These are phyloP conservation scores for Auriculariales sp. DNA, from an alignment of 768 basidiomycete species.

Conservation along the genomic window DNA sequence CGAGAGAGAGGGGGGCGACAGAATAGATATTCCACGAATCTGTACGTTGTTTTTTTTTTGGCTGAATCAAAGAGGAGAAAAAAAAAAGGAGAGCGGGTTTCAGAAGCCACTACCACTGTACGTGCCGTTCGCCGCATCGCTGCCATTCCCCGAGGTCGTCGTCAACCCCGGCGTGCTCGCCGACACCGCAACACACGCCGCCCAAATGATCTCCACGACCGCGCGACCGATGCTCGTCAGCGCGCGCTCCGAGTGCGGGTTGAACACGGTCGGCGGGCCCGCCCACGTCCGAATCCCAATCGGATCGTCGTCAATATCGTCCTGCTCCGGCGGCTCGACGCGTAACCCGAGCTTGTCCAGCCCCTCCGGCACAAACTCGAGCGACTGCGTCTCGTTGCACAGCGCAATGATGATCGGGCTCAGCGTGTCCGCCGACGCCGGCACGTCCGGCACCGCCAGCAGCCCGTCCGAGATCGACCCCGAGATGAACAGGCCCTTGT, in stretches of 20 bases:
- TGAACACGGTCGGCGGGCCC: no score
- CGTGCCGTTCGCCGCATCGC: neutral
- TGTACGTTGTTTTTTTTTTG: no score
- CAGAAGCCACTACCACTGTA: neutral
- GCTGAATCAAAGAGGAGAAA: neutral
- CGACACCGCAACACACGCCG: slow-evolving; percentile 33
- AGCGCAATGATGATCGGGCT: slow-evolving; percentile 34
- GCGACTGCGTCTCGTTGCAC: slow-evolving; percentile 41
- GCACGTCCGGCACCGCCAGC: slow-evolving; percentile 12
- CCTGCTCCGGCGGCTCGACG: slow-evolving; percentile 8
- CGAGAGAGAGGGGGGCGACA: no score
- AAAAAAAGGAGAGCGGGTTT: neutral
- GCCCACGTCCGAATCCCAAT: slow-evolving; percentile 25
- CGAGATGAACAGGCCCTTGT: slow-evolving; percentile 50
- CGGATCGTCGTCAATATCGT: slow-evolving; percentile 19
- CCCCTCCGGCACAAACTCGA: slow-evolving; percentile 72
- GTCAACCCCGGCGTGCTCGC: neutral
- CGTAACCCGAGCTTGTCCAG: slow-evolving; percentile 63
- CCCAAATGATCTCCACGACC: slow-evolving; percentile 39
- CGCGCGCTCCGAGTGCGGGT: slow-evolving; percentile 22
- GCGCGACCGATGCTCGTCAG: slow-evolving; percentile 35
- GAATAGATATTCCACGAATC: no score
- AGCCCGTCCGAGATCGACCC: slow-evolving; percentile 37
- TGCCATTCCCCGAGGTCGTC: neutral
- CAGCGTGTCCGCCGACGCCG: slow-evolving; percentile 8